Evolutionary conservation across 768 basidiomycete genomes (phyloP).

Genomic region (Mycena haematopus): DNA sequence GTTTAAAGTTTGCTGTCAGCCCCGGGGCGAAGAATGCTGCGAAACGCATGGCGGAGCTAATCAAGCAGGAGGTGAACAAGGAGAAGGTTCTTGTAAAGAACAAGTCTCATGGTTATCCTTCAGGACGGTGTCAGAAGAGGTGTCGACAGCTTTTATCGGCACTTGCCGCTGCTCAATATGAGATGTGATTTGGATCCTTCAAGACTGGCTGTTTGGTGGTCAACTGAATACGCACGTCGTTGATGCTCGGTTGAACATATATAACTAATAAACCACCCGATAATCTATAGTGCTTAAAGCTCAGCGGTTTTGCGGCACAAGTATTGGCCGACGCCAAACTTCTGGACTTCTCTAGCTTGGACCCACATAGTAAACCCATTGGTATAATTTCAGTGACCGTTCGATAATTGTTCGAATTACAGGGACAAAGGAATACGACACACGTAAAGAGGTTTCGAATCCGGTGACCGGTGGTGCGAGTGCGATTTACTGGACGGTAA

Average conservation of each 20-base stretch:
- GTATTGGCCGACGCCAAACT: slow-evolving; percentile 51
- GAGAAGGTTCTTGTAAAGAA: neutral
- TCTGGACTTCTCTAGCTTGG: slow-evolving; percentile 49
- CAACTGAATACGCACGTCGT: slow-evolving; percentile 48
- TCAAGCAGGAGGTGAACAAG: slow-evolving; percentile 51
- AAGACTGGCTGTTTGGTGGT: slow-evolving; percentile 66
- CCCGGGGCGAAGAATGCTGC: slow-evolving; percentile 57
- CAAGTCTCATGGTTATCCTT: neutral
- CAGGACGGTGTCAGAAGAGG: slow-evolving; percentile 56
- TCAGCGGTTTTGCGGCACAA: slow-evolving; percentile 63
- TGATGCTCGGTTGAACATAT: neutral
- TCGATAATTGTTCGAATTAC: neutral
- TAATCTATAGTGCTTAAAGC: slow-evolving; percentile 48
- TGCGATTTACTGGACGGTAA: slow-evolving; percentile 58
- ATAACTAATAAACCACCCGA: neutral
- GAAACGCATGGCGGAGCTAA: slow-evolving; percentile 53
- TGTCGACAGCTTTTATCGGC: slow-evolving; percentile 62
- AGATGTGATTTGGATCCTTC: slow-evolving; percentile 63
- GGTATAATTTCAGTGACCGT: no score
- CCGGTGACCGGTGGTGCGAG: slow-evolving; percentile 51
- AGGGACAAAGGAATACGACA: slow-evolving; percentile 54
- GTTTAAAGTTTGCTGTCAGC: slow-evolving; percentile 55
- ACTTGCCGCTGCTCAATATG: slow-evolving; percentile 68
- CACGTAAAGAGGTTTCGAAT: slow-evolving; percentile 44
- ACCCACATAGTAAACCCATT: slow-evolving; percentile 51